Base-by-base conservation (phyloP, 179 eudicot species). In the Beta macrorhiza region DNA sequence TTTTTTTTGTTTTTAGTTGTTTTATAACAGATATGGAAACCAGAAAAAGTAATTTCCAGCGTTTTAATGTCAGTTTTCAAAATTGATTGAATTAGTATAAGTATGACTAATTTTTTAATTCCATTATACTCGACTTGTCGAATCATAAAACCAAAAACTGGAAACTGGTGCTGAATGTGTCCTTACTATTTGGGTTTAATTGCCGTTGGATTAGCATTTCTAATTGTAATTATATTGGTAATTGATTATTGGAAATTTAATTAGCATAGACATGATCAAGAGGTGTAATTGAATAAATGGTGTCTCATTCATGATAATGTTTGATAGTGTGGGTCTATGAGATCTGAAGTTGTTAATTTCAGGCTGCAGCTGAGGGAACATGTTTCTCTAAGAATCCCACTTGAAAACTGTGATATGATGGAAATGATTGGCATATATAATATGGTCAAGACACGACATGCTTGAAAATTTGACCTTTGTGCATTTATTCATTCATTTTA, bases 381-480 rank as follows among this genome's bases (percentile, higher is more conserved):
- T 65, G 15, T 22, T 14, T 32, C 9, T 51, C 63, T 67, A 52
- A 55, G 75, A 47, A 75, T 32, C 8, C 25, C 68, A 65, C 72
- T 63, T 55, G 74, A 75, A 65, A 32, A 53, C 17, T 49, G 83
- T 80, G 61, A 51, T 52, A 16, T 80, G 67, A 65, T 42, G 64
- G 79, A 76, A 72, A 5, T 74, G 83, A 72, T 65, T 80, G 79
- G 25, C 56, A 37, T 37, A 37, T 37, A 74, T 37, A 37, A 49
- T 62, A n/a, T 44, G 19, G 79, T 80, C 47, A 80, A 65, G 79
- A 74, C 55, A 65, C 74, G 83, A 67, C 83, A 64, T 74, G 62
- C 63, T 52, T 78, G 44, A 32, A 80, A n/a, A 53, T 16, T 25
- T 80, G 64, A 80, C 65, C 45, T 32, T 74, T 4, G 5, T n/a